Base-by-base conservation (phyloP, 2,329 filamentous ascomycete species). In the Alternaria incomplexa region DNA sequence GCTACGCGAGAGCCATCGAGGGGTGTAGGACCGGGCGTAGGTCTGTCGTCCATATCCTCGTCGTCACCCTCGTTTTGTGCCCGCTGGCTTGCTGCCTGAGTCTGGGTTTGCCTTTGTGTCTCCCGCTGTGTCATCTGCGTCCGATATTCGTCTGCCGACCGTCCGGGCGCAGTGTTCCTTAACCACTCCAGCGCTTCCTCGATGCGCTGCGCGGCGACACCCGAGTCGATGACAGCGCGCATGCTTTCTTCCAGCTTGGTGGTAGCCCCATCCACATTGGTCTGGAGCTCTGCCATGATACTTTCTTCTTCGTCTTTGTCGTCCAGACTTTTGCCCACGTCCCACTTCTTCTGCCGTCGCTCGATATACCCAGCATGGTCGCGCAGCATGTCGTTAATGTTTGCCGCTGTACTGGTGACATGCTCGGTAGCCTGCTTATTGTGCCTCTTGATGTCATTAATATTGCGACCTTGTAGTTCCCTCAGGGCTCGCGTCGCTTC, bases 211-310 rank as follows among this genome's bases (percentile, higher is more conserved):
- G 87, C 74, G 62, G 81, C 83, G 9, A 83, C 79, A 60, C 85
- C 81, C 9, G 82, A 82, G 76, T 91, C 89, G 62, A 91, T 85
- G 52, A 88, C 76, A 12, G 83, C 80, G 15, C 89, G 83, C 72
- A 90, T 84, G 48, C 81, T 82, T 71, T 84, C 81, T 67, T 91
- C 89, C 72, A 90, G 82, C 54, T 83, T 81, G 26, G 78, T 75
- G 1, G 87, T 90, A 68, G 87, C 79, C 4, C 77, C 75, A 15
- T 84, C 79, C 3, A 89, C 86, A 59, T 83, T 81, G 20, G 79
- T 76, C 59, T 79, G 63, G 57, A 82, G 68, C 28, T 81, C 74
- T 10, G 78, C 75, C 48, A 86, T 70, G 50, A 76, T 74, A 10
- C 72, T 66, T 58, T 81, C 79, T 25, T 78, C 73, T 22, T 82